These are phyloP conservation scores for Polyporus tsugae DNA, from an alignment of 1,284 basidiomycete genomes.

Conservation along the genomic window DNA sequence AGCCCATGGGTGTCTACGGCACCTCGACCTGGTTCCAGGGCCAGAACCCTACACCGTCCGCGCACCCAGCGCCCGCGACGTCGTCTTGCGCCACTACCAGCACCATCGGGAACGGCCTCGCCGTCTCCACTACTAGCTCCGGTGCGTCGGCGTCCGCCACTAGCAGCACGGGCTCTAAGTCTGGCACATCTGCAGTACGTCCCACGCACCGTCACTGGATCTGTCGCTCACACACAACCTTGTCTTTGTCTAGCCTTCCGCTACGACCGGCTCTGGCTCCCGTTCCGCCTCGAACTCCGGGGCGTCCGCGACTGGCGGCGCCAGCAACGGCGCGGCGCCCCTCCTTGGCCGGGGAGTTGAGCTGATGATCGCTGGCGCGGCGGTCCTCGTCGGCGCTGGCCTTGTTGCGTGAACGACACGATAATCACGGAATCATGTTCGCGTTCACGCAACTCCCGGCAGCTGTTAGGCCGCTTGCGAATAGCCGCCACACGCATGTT, in stretches of 20 bases:
- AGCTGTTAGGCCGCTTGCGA: background rate
- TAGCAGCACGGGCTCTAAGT: conserved; percentile 4
- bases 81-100: conserved; percentile 57
- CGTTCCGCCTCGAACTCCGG: conserved; percentile 1
- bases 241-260: background rate
- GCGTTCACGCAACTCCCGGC: background rate
- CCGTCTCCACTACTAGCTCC: conserved; percentile 11
- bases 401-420: conserved; percentile 19
- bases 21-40: conserved; percentile 74
- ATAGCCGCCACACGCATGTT: background rate
- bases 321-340: conserved; percentile 26
- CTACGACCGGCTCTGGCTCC: conserved; percentile 6
- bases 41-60: conserved; percentile 61
- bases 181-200: background rate
- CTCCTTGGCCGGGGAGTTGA: conserved; percentile 13
- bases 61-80: conserved; percentile 65
- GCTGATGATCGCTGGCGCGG: conserved; percentile 22
- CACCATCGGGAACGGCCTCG: conserved; percentile 52
- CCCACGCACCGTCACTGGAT: background rate
- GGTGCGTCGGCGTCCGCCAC: background rate
- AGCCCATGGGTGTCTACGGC: conserved; percentile 79
- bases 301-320: conserved; percentile 2
- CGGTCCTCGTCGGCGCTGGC: conserved; percentile 25
- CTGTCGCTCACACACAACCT: background rate
- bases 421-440: background rate